These are phyloP conservation scores for Sicyos edulis DNA, from an alignment of 306 rosid species.

Conservation along the genomic window DNA sequence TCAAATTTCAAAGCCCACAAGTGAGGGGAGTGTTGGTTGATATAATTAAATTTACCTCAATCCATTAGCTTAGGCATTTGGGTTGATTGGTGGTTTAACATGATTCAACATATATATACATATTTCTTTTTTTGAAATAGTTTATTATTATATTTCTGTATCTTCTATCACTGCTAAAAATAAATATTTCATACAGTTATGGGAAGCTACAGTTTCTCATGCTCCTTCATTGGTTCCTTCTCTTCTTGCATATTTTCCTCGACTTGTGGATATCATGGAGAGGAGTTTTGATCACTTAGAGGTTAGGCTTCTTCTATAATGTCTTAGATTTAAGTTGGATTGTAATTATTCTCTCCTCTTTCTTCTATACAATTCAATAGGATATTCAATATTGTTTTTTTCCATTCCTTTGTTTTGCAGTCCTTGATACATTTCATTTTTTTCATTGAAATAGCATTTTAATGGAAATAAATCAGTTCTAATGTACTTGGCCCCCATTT, in stretches of 20 bases:
- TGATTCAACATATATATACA: too few relatives aligned
- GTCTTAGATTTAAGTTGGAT: constrained; percentile 1
- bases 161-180: constrained; percentile 23
- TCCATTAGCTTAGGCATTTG: too few relatives aligned
- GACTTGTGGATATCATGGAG: constrained; percentile 73
- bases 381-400: neutral
- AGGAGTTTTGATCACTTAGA: constrained; percentile 88
- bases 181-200: constrained; percentile 55
- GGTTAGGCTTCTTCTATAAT: constrained; percentile 44
- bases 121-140: neutral
- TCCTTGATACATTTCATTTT: neutral
- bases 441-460: neutral
- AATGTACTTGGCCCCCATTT: neutral
- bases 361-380: constrained; percentile 2
- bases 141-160: constrained; percentile 18
- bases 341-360: neutral
- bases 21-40: too few relatives aligned
- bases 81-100: too few relatives aligned
- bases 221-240: constrained; percentile 94
- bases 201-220: constrained; percentile 94
- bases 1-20: too few relatives aligned
- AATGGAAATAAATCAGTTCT: neutral
- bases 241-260: constrained; percentile 64
- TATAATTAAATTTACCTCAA: too few relatives aligned
- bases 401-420: neutral